Evolutionary conservation across 2,329 filamentous ascomycete genomes (phyloP), one percentile per base, ranked within the genome.

Genomic region (Fusarium nelsonii): DNA sequence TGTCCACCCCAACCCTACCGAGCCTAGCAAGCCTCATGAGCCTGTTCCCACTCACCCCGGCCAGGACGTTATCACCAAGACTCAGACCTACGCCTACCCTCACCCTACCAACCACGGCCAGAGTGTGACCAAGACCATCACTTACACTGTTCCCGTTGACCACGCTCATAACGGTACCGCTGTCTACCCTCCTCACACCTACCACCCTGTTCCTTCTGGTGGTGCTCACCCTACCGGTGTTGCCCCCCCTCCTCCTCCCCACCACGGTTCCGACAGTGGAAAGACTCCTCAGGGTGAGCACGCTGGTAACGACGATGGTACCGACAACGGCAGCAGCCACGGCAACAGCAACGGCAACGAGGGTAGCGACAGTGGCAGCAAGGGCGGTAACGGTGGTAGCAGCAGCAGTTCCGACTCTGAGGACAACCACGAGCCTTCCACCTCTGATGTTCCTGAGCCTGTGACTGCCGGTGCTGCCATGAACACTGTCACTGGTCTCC

Each of bases 401-500:
- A 41, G 32, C 48, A 49, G 40, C 16, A 55, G 54, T 53, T 69
- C 62, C 4, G 26, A 48, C 36, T 63, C 68, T 18, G 57, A 57
- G 4, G 67, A 58, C 10, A 58, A 68, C 36, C 59, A 58, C 20
- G 15, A 61, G 32, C 72, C 65, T 44, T 56, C 67, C 44, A 49
- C 60, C 56, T 58, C 62, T 46, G 32, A 65, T 40, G 57, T 55
- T 53, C 61, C 66, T 34, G 53, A 56, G 40, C 66, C 72, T 39
- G 48, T 74, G 43, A 76, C 74, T 40, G 72, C 77, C 48, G 70
- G 69, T 20, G 78, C 66, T 45, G 74, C 76, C 12, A 63, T 68
- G 59, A 80, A 79, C 70, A 68, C 68, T 8, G 77, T 74, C 40
- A 78, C 77, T 32, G 77, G 78, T 23, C 73, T 79, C 12, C 74